Evolutionary conservation across 352 stramenopile genomes (phyloP), one percentile per base, ranked within the genome.

Genomic region (Phytophthora constricta): DNA sequence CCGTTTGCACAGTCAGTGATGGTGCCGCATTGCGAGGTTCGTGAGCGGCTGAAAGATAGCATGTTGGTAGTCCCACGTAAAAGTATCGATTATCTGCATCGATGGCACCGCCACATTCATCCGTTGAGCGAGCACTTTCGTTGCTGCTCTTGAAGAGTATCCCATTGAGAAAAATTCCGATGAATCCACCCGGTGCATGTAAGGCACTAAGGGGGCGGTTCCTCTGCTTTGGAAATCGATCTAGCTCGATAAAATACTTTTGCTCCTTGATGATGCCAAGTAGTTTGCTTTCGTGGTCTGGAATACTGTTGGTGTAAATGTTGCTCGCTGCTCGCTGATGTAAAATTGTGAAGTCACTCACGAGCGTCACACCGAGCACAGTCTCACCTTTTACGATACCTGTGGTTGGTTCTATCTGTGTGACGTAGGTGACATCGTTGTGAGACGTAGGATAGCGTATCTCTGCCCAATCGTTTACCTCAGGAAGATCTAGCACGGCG

Each of bases 261-360:
- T 87, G 73, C 46, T 77, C 64, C 26, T 70, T 62, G 1, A 73
- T 33, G 11, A 45, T 28, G 7, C 34, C 34, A 9, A 34, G 17
- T 4, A 82, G 41, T 2, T 28, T 45, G n/a, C 63, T 79, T 4
- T 28, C 19, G 17, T 91, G 77, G 17, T 68, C 70, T 9, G 84
- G 84, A n/a, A 91, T 58, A 1, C 82, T 80, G n/a, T 90, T 90
- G 65, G 76, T 84, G 57, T 87, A 88, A 14, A 93, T 77, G 17
- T 75, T 75, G 23, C 84, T 70, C 16, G 77, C 73, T 27, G n/a
- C 19, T 43, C 60, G 64, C 31, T 80, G 70, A 7, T 87, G 70
- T 0, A 68, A 74, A 41, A 87, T 79, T 2, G 76, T 79, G 31
- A 87, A 73, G 37, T 87, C 70, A 39, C 84, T 90, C 17, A 53